These are phyloP conservation scores for Azolla pinnata DNA, from an alignment of 75 land plant species.

Conservation along the genomic window DNA sequence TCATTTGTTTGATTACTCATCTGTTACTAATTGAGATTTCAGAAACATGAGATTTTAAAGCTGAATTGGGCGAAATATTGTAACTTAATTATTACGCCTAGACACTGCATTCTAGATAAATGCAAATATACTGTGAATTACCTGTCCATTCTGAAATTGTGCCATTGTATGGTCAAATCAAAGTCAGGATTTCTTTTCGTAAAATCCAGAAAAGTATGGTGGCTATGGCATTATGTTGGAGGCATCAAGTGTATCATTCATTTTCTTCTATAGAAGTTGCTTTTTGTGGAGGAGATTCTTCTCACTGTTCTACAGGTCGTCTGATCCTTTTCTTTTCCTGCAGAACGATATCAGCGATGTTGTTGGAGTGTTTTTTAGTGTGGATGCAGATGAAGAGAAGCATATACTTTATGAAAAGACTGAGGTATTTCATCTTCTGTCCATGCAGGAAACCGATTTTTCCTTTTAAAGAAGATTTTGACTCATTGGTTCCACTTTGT, in stretches of 20 bases:
- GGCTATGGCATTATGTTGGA: too few relatives aligned
- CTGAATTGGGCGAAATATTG: too few relatives aligned
- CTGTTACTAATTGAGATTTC: too few relatives aligned
- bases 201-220: too few relatives aligned
- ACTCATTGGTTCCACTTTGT: background rate
- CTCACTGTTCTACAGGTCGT: too few relatives aligned
- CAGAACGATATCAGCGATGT: slow-evolving; percentile 38
- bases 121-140: background rate
- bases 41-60: too few relatives aligned
- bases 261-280: too few relatives aligned
- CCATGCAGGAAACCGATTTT: background rate
- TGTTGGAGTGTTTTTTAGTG: slow-evolving; percentile 29
- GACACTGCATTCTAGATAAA: background rate
- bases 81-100: background rate
- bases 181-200: background rate
- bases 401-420: slow-evolving; percentile 39
- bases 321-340: slow-evolving; percentile 7
- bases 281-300: too few relatives aligned
- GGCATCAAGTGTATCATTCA: too few relatives aligned
- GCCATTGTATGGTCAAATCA: background rate
- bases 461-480: background rate
- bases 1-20: too few relatives aligned
- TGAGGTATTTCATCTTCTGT: slow-evolving; percentile 20
- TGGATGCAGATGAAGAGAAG: slow-evolving; percentile 45
- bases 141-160: background rate